Conservation (phyloP, 352 stramenopile species). For the Hyphochytrium catenoides region DNA sequence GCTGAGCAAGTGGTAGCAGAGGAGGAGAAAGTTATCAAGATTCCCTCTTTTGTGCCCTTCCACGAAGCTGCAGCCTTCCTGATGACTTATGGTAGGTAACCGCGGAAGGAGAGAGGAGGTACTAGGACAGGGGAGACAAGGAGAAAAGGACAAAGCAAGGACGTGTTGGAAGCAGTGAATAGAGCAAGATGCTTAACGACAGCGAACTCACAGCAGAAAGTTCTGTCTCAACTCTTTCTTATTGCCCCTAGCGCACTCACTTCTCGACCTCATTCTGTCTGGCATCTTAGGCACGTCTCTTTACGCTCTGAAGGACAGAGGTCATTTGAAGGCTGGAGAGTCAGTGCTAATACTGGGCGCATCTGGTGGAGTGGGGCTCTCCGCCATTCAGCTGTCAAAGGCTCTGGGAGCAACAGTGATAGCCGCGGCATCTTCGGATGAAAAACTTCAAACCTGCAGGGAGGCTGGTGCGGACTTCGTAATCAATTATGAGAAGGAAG, state of each 20-base stretch:
- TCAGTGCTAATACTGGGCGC: conserved; percentile 13
- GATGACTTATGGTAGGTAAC: conserved; percentile 14
- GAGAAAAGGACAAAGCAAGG: too few relatives aligned
- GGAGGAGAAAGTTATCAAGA: conserved; percentile 6
- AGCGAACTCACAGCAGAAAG: background rate
- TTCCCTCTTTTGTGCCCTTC: conserved; percentile 5
- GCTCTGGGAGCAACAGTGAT: conserved; percentile 12
- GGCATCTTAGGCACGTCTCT: too few relatives aligned
- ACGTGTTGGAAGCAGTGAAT: background rate
- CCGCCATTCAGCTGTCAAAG: conserved; percentile 11
- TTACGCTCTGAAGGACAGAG: conserved; percentile 9
- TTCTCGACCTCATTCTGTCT: too few relatives aligned
- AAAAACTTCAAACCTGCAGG: conserved; percentile 12
- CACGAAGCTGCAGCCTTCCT: conserved; percentile 6
- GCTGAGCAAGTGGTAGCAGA: conserved; percentile 6
- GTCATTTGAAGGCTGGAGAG: conserved; percentile 7
- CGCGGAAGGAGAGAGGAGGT: too few relatives aligned
- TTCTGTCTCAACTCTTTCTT: background rate
- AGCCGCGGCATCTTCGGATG: conserved; percentile 9
- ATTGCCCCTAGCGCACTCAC: too few relatives aligned
- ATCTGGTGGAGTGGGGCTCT: conserved; percentile 12
- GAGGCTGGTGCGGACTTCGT: conserved; percentile 7
- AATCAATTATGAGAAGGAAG: conserved; percentile 11
- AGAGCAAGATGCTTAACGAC: background rate
- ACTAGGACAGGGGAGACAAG: too few relatives aligned